Evolutionary conservation across 108 stramenopile genomes (phyloP).

Genomic region (Cyclostephanos tholiformis): DNA sequence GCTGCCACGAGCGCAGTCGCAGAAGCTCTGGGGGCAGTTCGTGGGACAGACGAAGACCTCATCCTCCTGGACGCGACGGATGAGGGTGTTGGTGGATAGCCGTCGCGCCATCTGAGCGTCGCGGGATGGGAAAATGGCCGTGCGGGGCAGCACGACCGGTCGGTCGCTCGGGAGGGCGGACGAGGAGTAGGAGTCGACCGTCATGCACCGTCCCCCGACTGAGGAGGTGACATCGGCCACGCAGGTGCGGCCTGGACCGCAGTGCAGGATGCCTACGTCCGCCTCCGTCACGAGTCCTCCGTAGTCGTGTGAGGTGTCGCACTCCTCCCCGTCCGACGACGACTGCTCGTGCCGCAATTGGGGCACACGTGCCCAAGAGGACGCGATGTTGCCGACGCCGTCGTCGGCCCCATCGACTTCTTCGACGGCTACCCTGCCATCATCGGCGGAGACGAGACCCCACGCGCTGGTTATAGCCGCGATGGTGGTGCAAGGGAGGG

Average conservation of each 20-base stretch:
- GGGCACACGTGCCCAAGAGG: not conserved
- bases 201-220: conserved; percentile 26
- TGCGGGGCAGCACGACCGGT: conserved; percentile 8
- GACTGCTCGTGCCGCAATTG: conserved; percentile 2
- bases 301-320: conserved; percentile 3
- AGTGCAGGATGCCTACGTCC: conserved; percentile 29
- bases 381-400: not conserved
- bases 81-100: not conserved
- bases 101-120: conserved; percentile 1
- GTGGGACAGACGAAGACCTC: conserved; percentile 19
- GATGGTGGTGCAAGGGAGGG: conserved; percentile 24
- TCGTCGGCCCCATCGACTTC: not conserved
- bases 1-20: conserved; percentile 28
- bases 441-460: conserved; percentile 9
- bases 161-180: conserved; percentile 8
- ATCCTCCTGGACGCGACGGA: conserved; percentile 33
- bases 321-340: conserved; percentile 16
- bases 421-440: not conserved
- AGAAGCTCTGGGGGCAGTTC: conserved; percentile 42
- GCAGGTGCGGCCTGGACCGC: conserved; percentile 21
- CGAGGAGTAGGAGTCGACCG: not conserved
- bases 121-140: conserved; percentile 2
- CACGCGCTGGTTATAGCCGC: conserved; percentile 14
- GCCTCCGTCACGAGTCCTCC: not conserved
- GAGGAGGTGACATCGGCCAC: conserved; percentile 24